Percentiles rank a stretch among this genome's conserved stretches.
These are phyloP conservation scores for Colletotrichum lini DNA, from an alignment of 2,329 filamentous ascomycete species.

Conservation along the genomic window DNA sequence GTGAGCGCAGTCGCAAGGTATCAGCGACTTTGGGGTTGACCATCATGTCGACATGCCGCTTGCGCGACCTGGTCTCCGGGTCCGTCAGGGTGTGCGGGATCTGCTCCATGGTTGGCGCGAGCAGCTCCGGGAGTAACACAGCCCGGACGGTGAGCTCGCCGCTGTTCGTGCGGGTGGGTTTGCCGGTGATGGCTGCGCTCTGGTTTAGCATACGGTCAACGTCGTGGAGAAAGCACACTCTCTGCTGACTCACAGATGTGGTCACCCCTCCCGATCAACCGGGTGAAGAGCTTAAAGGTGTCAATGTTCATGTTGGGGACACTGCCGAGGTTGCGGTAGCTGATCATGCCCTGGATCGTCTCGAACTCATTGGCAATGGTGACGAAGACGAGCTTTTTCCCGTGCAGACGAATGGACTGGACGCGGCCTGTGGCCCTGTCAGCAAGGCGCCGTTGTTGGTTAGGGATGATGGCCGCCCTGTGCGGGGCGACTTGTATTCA, in stretches of 20 bases:
- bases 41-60: slow-evolving; percentile 89
- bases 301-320: slow-evolving; percentile 53
- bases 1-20: slow-evolving; percentile 80
- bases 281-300: slow-evolving; percentile 73
- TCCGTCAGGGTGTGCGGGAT: slow-evolving; percentile 80
- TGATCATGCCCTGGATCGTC: slow-evolving; percentile 83
- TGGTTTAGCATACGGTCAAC: slow-evolving; percentile 16
- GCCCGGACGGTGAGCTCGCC: slow-evolving; percentile 84
- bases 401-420: slow-evolving; percentile 76
- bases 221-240: slow-evolving; percentile 16
- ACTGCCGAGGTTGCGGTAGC: slow-evolving; percentile 64
- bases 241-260: slow-evolving; percentile 76
- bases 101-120: slow-evolving; percentile 85
- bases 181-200: slow-evolving; percentile 75
- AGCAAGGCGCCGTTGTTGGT: slow-evolving; percentile 18
- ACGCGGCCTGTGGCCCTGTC: slow-evolving; percentile 74
- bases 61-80: slow-evolving; percentile 79
- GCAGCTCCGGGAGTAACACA: slow-evolving; percentile 75
- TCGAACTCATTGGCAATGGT: slow-evolving; percentile 82
- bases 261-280: slow-evolving; percentile 84
- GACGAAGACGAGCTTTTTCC: slow-evolving; percentile 87
- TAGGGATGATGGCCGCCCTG: slow-evolving; percentile 8
- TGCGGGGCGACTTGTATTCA: slow-evolving; percentile 20
- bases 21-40: slow-evolving; percentile 79
- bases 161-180: slow-evolving; percentile 76